These are phyloP conservation scores for Rhizopus arrhizus DNA, from an alignment of 371 early-diverging fungal genomes.

Conservation along the genomic window DNA sequence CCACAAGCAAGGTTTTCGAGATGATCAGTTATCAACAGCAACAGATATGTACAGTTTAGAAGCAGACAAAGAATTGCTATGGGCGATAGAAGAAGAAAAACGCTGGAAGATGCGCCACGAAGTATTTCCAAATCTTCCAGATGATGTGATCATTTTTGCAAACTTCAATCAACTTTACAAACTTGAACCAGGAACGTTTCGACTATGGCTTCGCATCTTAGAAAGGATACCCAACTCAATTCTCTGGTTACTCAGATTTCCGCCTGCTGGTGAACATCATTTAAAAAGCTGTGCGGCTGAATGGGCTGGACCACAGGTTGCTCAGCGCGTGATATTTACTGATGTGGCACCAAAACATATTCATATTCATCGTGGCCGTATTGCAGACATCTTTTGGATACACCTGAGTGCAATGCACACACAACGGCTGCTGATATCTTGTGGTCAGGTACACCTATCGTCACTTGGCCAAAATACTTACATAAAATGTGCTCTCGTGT, in stretches of 20 bases:
- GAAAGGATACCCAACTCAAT: constrained; percentile 80
- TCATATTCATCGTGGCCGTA: constrained; percentile 93
- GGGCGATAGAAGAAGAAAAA: constrained; percentile 79
- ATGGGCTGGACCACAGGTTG: constrained; percentile 79
- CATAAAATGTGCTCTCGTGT: constrained; percentile 93
- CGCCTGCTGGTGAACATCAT: constrained; percentile 85
- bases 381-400: constrained; percentile 93
- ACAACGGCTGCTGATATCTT: constrained; percentile 94
- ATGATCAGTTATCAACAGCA: constrained; percentile 49
- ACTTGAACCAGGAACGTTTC: constrained; percentile 80
- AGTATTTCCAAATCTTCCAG: constrained; percentile 80
- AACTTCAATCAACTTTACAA: constrained; percentile 96
- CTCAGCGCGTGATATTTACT: constrained; percentile 85
- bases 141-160: constrained; percentile 87
- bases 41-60: constrained; percentile 17
- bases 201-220: constrained; percentile 83
- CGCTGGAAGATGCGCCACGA: constrained; percentile 86
- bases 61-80: constrained; percentile 45
- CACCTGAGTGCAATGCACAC: constrained; percentile 94
- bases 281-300: constrained; percentile 71
- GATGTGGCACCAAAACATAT: constrained; percentile 91
- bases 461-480: constrained; percentile 86
- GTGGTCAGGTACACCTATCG: constrained; percentile 92
- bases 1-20: constrained; percentile 92
- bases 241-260: constrained; percentile 89